These are phyloP conservation scores for Hevea brasiliensis DNA, from an alignment of 345 rosid species.

Conservation along the genomic window DNA sequence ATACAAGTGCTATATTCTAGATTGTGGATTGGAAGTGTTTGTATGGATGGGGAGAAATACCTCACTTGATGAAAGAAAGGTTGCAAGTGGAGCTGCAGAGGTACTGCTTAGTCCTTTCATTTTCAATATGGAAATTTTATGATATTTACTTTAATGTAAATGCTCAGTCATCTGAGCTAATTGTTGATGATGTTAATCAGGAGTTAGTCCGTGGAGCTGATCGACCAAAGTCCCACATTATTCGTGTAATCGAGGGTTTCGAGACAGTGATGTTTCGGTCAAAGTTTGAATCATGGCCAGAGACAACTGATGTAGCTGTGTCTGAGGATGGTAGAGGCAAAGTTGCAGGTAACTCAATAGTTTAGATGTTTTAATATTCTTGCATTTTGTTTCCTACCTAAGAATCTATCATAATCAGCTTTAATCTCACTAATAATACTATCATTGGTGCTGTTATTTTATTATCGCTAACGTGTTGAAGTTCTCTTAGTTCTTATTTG, in stretches of 20 bases:
- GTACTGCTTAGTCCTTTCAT: conserved; percentile 38
- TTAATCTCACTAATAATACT: not conserved
- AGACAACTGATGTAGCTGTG: conserved; percentile 54
- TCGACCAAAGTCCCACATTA: conserved; percentile 58
- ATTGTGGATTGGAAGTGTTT: conserved; percentile 78
- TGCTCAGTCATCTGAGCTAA: conserved; percentile 9
- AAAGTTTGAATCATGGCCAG: conserved; percentile 92
- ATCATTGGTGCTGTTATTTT: not conserved
- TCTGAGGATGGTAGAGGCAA: conserved; percentile 98
- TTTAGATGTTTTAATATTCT: conserved; percentile 1
- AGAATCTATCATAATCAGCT: not conserved
- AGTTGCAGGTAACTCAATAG: conserved; percentile 75
- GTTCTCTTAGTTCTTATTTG: conserved; percentile 16
- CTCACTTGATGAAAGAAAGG: conserved; percentile 84
- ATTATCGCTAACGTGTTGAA: conserved; percentile 6
- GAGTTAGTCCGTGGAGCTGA: conserved; percentile 57
- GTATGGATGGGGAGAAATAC: conserved; percentile 95
- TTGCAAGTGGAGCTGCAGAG: conserved; percentile 77
- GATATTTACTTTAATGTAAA: conserved; percentile 5
- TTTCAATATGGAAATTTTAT: conserved; percentile 8
- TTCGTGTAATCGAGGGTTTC: conserved; percentile 92
- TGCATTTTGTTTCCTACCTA: conserved; percentile 12
- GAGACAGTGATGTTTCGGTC: conserved; percentile 90
- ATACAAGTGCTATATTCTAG: conserved; percentile 79
- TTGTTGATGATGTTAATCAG: conserved; percentile 36